Base-by-base conservation (phyloP, 2,329 filamentous ascomycete species). In the Cladophialophora carrionii region DNA sequence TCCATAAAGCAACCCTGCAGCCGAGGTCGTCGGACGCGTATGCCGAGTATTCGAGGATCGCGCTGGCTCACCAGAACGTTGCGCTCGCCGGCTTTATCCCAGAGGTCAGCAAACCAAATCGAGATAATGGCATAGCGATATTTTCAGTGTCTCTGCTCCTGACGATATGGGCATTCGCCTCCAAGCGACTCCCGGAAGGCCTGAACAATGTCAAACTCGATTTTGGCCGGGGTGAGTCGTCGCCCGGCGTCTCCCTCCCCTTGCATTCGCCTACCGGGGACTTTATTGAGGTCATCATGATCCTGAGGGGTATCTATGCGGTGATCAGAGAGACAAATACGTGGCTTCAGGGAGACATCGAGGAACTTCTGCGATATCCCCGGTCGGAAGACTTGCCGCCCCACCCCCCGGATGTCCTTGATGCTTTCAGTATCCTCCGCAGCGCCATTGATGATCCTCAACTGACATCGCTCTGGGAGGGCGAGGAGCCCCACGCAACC, bases 1-100 rank as follows among this genome's bases (percentile, higher is more conserved):
- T 80, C 49, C 78, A 80, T 65, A 76, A 77, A 26, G 78, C 78
- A 1, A 73, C 76, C 12, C 51, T 66, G 57, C 66, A 67, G 32
- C 57, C 66, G n/a, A 65, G 68, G 51, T 63, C 67, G 2, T 68
- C 70, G 4, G 70, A 72, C 8, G 66, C 61, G 12, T 70, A 68
- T 37, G 68, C 68, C 31, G 64, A 71, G 51, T 72, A 72, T 41
- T 68, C 68, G 54, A 71, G 69, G 59, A 68, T 69, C 14, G 70
- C 69, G 2, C 64, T 72, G 55, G 64, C 64, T 32, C 66, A 72
- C 53, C 71, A 72, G 46, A 70, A 72, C 53, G 65, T 64, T 20
- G 71, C 71, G 7, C 61, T 72, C 17, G 68, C 68, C 34, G 67
- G 65, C 3, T 72, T 71, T 43, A 71, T 71, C 31, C 71, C 71